Evolutionary conservation across 1,139 yeast genomes (phyloP), one percentile per base, ranked within the genome.

Genomic region (Yamadazyma mexicana): DNA sequence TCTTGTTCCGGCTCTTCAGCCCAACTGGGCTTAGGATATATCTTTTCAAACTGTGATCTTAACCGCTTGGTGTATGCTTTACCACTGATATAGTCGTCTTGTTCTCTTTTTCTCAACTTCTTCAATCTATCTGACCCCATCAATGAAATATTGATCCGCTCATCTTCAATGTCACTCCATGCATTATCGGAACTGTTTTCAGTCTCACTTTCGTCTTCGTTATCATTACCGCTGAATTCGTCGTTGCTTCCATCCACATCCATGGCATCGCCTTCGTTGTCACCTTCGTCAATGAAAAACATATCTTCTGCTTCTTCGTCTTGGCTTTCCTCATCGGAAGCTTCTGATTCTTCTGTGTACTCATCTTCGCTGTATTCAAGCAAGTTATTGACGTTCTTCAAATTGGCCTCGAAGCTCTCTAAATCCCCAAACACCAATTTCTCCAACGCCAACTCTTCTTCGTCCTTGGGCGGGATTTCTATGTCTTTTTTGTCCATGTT

Each of bases 81-180:
- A 9, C 97, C 97, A 33, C 64, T 48, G 45, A 92, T 67, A 2
- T 56, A 52, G 27, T 76, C 66, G 48, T 92, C 97, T 3, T 64
- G 62, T 45, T 79, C 83, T 0, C 75, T 59, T 39, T 73, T 73
- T 51, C 97, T 77, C 51, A 94, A 72, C 63, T 92, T 92, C 52
- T 79, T 82, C 35, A 85, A 62, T 51, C 77, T 79, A 49, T 82
- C 84, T 1, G 83, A 69, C 1, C 77, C 59, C 7, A 70, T 61
- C 23, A 94, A 64, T 1, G 95, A 79, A 5, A 92, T 73, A 17
- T 67, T 67, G 20, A 87, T 53, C 40, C 71, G 72, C 49, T 91
- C 98, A 59, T 92, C 98, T 56, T 92, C 98, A 44, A 95, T 84
- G 62, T 92, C 99, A 15, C 64, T 64, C 99, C 99, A 94, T 6